phyloP scores from a whole-genome alignment of 1,284 basidiomycete species.

The Afroboletus lepidellus region DNA sequence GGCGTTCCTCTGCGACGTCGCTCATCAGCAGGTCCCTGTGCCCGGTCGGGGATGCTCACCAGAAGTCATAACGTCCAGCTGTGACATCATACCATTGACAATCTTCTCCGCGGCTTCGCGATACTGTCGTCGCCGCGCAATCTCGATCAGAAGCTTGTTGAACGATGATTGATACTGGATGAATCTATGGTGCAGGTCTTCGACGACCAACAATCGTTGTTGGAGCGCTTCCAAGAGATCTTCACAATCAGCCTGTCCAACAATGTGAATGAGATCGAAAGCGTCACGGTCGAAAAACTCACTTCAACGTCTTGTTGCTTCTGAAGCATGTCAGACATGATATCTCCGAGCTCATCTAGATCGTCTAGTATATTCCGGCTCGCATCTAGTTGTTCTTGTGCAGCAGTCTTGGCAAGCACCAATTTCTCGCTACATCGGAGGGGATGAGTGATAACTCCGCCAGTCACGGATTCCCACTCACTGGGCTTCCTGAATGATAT shows the following conservation, averaged over 20 bases:
- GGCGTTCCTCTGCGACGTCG: slow-evolving; percentile 57
- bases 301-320: slow-evolving; percentile 69
- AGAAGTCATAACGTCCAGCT: slow-evolving; percentile 61
- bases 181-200: slow-evolving; percentile 62
- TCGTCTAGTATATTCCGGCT: slow-evolving; percentile 54
- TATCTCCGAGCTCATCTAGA: slow-evolving; percentile 71
- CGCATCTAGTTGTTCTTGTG: slow-evolving; percentile 47
- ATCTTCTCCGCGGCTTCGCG: slow-evolving; percentile 62
- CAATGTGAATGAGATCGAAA: background rate
- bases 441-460: slow-evolving; percentile 1
- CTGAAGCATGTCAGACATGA: slow-evolving; percentile 73
- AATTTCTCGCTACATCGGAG: slow-evolving; percentile 43
- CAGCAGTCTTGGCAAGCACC: slow-evolving; percentile 40
- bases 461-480: slow-evolving; percentile 36
- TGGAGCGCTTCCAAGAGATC: slow-evolving; percentile 56
- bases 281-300: slow-evolving; percentile 1
- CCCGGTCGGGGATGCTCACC: slow-evolving; percentile 40
- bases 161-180: slow-evolving; percentile 69
- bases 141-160: slow-evolving; percentile 67
- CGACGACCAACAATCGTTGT: slow-evolving; percentile 56
- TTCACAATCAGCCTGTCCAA: slow-evolving; percentile 47
- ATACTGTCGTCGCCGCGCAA: slow-evolving; percentile 65
- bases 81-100: slow-evolving; percentile 59
- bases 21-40: no score
- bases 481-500: slow-evolving; percentile 53